These are phyloP conservation scores for Fusarium sp. DNA, from an alignment of 2,329 filamentous ascomycete genomes.

Conservation along the genomic window DNA sequence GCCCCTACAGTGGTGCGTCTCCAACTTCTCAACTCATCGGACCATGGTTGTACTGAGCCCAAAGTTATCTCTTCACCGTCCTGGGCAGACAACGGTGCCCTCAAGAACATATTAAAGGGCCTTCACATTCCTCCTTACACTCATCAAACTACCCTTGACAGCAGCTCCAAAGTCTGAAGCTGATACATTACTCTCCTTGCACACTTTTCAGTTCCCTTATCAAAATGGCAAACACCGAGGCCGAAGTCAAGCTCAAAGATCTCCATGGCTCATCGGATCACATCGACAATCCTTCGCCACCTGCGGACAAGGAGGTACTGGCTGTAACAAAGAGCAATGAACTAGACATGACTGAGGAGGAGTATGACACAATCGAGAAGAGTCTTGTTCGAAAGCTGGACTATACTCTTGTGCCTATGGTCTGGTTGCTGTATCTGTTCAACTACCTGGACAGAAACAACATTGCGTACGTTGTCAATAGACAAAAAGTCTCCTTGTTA, in stretches of 20 bases:
- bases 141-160: not conserved
- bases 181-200: not conserved
- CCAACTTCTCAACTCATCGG: not conserved
- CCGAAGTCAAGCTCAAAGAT: not conserved
- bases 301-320: not conserved
- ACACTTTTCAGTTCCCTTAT: not conserved
- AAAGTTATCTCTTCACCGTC: not conserved
- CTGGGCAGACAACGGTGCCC: not conserved
- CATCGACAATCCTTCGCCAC: not conserved
- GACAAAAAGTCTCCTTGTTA: not conserved
- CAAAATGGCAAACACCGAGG: not conserved
- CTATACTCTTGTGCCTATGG: not conserved
- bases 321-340: not conserved
- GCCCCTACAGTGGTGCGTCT: not conserved
- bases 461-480: not conserved
- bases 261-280: not conserved
- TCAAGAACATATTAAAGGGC: not conserved
- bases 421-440: not conserved
- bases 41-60: not conserved
- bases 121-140: not conserved
- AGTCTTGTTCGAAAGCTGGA: not conserved
- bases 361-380: not conserved
- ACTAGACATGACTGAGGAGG: not conserved
- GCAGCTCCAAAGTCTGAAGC: not conserved
- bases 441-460: not conserved